Percentiles rank a stretch among this genome's conserved stretches.
Evolutionary conservation across 1,284 basidiomycete species (phyloP).

Genomic region (Austroboletus olivaceoglutinosus): DNA sequence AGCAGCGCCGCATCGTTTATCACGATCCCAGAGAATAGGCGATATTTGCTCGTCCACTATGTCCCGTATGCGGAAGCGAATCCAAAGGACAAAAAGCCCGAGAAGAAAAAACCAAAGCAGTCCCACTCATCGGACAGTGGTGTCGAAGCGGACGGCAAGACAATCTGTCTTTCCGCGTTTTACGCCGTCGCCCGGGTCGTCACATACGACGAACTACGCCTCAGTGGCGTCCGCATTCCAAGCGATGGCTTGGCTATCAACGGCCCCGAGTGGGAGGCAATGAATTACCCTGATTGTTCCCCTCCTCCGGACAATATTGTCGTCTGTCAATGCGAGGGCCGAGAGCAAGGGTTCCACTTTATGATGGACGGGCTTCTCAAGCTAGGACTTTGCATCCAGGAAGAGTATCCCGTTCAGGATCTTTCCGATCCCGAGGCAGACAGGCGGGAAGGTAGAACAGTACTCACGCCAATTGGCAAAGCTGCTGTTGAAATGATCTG

Average conservation of each 20-base stretch:
- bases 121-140: constrained; percentile 38
- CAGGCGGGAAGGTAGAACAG: constrained; percentile 36
- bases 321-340: constrained; percentile 61
- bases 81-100: constrained; percentile 32
- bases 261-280: constrained; percentile 59
- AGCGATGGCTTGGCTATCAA: constrained; percentile 64
- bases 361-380: constrained; percentile 64
- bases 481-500: constrained; percentile 81
- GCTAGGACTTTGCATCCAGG: constrained; percentile 55
- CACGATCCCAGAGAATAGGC: constrained; percentile 46
- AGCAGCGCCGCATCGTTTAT: constrained; percentile 40
- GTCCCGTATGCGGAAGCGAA: constrained; percentile 41
- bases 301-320: constrained; percentile 33
- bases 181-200: constrained; percentile 66
- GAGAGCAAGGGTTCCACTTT: constrained; percentile 68
- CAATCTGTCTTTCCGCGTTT: constrained; percentile 57
- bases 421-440: constrained; percentile 37
- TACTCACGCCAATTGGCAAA: constrained; percentile 66
- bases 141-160: constrained; percentile 38
- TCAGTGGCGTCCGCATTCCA: constrained; percentile 69
- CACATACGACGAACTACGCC: constrained; percentile 62
- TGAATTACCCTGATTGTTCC: constrained; percentile 22
- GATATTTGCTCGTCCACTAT: constrained; percentile 74
- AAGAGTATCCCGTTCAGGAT: constrained; percentile 18
- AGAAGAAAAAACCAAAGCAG: constrained; percentile 33